Percentiles rank a stretch among this genome's conserved stretches.
phyloP scores from a whole-genome alignment of 1,284 basidiomycete species.

The Boletus semigastroideus region DNA sequence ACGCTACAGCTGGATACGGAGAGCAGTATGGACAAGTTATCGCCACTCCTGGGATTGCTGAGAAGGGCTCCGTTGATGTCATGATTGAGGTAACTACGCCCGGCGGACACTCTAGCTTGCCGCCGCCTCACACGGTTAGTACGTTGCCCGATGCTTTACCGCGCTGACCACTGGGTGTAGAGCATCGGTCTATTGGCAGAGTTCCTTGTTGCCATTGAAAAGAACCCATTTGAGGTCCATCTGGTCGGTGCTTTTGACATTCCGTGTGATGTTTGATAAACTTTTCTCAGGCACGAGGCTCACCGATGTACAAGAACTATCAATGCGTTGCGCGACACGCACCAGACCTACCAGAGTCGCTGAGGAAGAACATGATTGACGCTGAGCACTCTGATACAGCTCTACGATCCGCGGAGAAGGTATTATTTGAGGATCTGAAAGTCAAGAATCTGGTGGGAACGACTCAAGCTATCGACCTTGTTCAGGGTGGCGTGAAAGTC shows the following conservation, averaged over 20 bases:
- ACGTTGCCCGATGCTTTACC: neutral
- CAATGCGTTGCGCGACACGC: constrained; percentile 49
- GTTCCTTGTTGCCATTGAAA: constrained; percentile 44
- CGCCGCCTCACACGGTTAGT: constrained; percentile 42
- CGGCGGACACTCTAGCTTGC: constrained; percentile 60
- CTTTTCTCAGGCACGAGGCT: constrained; percentile 34
- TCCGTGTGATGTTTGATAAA: neutral
- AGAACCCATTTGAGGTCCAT: constrained; percentile 35
- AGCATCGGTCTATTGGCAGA: constrained; percentile 47
- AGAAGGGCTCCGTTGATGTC: constrained; percentile 58
- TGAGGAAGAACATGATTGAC: constrained; percentile 39
- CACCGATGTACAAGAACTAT: constrained; percentile 43
- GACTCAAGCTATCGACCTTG: constrained; percentile 61
- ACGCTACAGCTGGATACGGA: constrained; percentile 30
- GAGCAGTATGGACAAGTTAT: constrained; percentile 36
- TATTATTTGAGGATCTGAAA: constrained; percentile 33
- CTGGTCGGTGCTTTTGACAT: constrained; percentile 16
- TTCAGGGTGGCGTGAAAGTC: constrained; percentile 60
- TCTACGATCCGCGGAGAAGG: constrained; percentile 40
- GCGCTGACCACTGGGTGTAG: constrained; percentile 14
- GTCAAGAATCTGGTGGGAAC: constrained; percentile 43
- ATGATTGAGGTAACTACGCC: constrained; percentile 46
- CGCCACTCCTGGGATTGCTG: constrained; percentile 50
- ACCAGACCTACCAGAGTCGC: constrained; percentile 39
- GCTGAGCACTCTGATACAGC: constrained; percentile 43